Conservation (phyloP, 2,329 filamentous ascomycete species). For the Stachybotrys chartarum region DNA sequence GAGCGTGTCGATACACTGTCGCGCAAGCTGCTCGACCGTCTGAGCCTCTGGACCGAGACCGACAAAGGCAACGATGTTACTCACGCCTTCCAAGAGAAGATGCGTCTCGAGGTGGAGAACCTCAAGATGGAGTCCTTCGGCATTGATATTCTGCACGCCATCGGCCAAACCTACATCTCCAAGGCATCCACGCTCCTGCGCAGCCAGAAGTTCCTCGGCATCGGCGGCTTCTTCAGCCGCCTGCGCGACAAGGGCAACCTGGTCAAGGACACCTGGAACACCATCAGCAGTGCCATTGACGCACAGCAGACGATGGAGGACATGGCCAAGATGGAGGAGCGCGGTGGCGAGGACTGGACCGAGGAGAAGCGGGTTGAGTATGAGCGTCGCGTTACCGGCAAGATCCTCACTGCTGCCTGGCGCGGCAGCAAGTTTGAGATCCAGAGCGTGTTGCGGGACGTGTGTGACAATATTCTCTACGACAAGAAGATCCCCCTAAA, state of each 20-base stretch:
- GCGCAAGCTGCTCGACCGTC: conserved; percentile 79
- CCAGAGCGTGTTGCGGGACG: conserved; percentile 87
- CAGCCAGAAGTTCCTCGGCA: conserved; percentile 93
- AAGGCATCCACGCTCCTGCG: conserved; percentile 86
- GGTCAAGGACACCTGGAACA: conserved; percentile 98
- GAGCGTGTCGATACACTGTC: conserved; percentile 82
- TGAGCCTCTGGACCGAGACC: conserved; percentile 95
- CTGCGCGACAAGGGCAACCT: conserved; percentile 95
- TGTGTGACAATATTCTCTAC: conserved; percentile 82
- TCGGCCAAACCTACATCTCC: conserved; percentile 81
- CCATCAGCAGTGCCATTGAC: conserved; percentile 91
- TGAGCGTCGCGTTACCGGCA: conserved; percentile 90
- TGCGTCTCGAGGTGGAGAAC: conserved; percentile 88
- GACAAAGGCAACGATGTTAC: conserved; percentile 85
- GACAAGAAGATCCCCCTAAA: conserved; percentile 69
- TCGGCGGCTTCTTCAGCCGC: conserved; percentile 87
- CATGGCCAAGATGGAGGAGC: conserved; percentile 94
- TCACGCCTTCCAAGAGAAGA: conserved; percentile 87
- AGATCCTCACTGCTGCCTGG: conserved; percentile 97
- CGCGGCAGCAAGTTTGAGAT: conserved; percentile 96
- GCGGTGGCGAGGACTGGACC: conserved; percentile 94
- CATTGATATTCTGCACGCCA: conserved; percentile 90
- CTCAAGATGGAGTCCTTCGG: conserved; percentile 99
- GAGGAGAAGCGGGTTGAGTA: conserved; percentile 96
- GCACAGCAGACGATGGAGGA: conserved; percentile 98